phyloP scores from a whole-genome alignment of 192 early-diverging fungal species.

The Coemansia sp. region DNA sequence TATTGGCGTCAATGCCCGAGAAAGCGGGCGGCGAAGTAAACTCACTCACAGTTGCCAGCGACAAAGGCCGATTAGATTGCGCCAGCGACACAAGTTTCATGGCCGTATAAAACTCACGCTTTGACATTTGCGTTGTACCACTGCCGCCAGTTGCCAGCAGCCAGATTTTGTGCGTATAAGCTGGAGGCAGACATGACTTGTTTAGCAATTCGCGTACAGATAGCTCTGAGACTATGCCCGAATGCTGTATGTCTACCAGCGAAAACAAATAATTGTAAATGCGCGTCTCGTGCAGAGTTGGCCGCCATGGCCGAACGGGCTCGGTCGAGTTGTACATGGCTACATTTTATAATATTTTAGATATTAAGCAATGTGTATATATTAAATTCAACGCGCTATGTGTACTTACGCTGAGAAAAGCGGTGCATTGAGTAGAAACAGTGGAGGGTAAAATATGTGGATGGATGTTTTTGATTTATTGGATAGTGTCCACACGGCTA shows the following conservation, averaged over 20 bases:
- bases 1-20: conserved; percentile 7
- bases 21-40: conserved; percentile 22
- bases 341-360: conserved; percentile 3
- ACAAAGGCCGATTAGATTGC: conserved; percentile 19
- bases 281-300: conserved; percentile 27
- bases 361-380: neutral
- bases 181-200: conserved; percentile 10
- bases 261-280: conserved; percentile 23
- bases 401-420: neutral
- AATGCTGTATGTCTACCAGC: conserved; percentile 13
- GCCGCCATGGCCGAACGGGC: conserved; percentile 31
- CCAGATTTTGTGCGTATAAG: conserved; percentile 12
- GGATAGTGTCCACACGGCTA: neutral
- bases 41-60: conserved; percentile 12
- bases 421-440: neutral
- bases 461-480: too few relatives aligned
- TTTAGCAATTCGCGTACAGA: conserved; percentile 11
- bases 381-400: neutral
- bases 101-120: conserved; percentile 28
- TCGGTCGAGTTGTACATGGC: neutral
- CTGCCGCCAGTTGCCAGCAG: conserved; percentile 7
- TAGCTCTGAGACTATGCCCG: neutral
- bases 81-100: conserved; percentile 37
- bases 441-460: neutral
- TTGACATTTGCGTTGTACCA: conserved; percentile 5